These are phyloP conservation scores for Prunus yedoensis DNA, from an alignment of 331 rosid genomes.

Conservation along the genomic window DNA sequence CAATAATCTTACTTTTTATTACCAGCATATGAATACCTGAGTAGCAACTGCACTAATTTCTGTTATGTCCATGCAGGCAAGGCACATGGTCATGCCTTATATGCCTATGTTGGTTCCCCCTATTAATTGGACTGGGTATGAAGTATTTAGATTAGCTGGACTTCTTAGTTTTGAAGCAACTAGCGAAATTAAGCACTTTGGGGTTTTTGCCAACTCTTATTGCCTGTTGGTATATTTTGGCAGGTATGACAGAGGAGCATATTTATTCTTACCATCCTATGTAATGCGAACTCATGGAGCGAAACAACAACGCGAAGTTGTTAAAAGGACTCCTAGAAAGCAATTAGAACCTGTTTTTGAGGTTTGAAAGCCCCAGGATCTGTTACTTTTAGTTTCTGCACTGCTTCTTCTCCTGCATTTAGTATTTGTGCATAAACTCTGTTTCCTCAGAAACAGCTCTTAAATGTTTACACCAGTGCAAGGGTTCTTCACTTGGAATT, in stretches of 20 bases:
- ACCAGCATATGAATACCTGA: slow-evolving; percentile 6
- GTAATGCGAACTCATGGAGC: slow-evolving; percentile 95
- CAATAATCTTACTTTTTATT: background rate
- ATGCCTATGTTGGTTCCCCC: slow-evolving; percentile 99
- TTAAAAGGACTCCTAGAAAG: slow-evolving; percentile 58
- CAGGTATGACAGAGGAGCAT: slow-evolving; percentile 89
- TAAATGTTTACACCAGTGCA: slow-evolving; percentile 3
- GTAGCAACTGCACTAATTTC: slow-evolving; percentile 18
- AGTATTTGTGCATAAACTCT: slow-evolving; percentile 9
- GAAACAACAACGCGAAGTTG: slow-evolving; percentile 74
- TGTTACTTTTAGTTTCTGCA: slow-evolving; percentile 1
- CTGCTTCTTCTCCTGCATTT: background rate
- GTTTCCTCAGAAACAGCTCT: background rate
- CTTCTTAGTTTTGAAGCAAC: background rate
- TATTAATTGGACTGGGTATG: slow-evolving; percentile 77
- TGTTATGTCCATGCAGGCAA: slow-evolving; percentile 61
- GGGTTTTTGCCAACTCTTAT: background rate
- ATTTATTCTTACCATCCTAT: slow-evolving; percentile 83
- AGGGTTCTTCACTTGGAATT: background rate
- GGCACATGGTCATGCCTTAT: slow-evolving; percentile 93
- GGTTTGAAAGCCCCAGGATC: slow-evolving; percentile 40
- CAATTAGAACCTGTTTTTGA: slow-evolving; percentile 71
- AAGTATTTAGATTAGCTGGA: background rate
- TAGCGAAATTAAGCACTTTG: background rate
- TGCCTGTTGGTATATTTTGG: slow-evolving; percentile 14